phyloP scores from a whole-genome alignment of 352 stramenopile genomes.

The Globisporangium sylvaticum region DNA sequence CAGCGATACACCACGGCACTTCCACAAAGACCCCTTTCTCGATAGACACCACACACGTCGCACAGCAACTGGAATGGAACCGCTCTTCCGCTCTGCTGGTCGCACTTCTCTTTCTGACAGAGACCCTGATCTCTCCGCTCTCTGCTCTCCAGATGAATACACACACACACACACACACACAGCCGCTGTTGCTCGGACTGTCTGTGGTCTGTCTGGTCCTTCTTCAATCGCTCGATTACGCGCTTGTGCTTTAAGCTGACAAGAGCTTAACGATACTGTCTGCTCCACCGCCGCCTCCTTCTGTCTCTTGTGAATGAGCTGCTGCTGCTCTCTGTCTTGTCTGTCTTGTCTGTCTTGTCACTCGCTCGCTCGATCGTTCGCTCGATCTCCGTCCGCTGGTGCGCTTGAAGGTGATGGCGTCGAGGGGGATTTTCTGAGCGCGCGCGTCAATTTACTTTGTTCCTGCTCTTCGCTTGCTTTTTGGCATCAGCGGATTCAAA shows the following conservation, averaged over 20 bases:
- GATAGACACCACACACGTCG: not conserved
- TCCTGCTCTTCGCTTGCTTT: not conserved
- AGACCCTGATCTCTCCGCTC: not conserved
- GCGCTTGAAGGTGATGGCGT: not conserved
- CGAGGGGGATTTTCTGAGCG: conserved; percentile 6
- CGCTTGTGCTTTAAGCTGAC: not conserved
- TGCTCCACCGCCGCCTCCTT: not conserved
- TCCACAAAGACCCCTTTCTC: not conserved
- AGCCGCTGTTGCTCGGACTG: not conserved
- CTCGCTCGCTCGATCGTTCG: not conserved
- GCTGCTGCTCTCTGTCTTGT: not conserved
- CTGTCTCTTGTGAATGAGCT: not conserved
- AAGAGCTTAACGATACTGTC: not conserved
- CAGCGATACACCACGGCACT: not conserved
- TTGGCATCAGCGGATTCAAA: not conserved
- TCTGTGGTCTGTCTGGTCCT: not conserved
- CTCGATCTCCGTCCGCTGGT: not conserved
- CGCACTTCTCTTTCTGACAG: not conserved
- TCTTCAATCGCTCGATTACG: not conserved
- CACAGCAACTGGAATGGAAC: not conserved
- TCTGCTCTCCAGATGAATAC: not conserved
- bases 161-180: not conserved
- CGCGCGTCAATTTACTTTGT: not conserved
- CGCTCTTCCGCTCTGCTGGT: not conserved
- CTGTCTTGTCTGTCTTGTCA: not conserved